Conservation (phyloP, 1,139 yeast genomes). For the Magnusiomyces fungicola region DNA sequence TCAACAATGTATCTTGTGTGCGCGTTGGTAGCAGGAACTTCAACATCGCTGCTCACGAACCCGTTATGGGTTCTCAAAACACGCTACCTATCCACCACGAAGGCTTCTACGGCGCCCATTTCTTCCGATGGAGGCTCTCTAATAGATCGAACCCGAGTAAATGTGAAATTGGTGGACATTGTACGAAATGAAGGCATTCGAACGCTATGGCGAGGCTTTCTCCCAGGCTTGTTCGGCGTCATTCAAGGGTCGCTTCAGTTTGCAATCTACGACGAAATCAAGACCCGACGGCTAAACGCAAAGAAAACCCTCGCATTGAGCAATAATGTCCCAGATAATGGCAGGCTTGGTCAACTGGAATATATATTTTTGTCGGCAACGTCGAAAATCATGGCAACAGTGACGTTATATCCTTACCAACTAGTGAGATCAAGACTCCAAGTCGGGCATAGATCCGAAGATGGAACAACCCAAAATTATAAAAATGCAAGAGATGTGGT, state of each 20-base stretch:
- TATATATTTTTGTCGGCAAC: conserved; percentile 58
- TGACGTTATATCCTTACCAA: conserved; percentile 77
- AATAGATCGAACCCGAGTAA: neutral
- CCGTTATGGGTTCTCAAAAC: conserved; percentile 94
- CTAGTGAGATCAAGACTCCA: conserved; percentile 75
- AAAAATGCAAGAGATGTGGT: conserved; percentile 14
- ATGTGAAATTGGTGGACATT: conserved; percentile 3
- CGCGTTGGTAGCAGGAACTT: conserved; percentile 62
- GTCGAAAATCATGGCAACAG: conserved; percentile 63
- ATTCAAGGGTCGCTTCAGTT: conserved; percentile 86
- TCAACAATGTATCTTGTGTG: conserved; percentile 37
- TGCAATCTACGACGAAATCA: conserved; percentile 59
- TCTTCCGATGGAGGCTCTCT: no score
- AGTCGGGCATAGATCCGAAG: conserved; percentile 31
- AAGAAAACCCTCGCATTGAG: conserved; percentile 30
- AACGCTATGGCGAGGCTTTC: conserved; percentile 76
- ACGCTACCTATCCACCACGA: conserved; percentile 54
- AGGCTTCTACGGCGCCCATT: no score
- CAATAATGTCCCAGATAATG: conserved; percentile 6
- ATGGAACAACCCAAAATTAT: conserved; percentile 9
- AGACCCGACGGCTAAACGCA: conserved; percentile 36
- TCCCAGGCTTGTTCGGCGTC: conserved; percentile 78
- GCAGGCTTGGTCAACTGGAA: conserved; percentile 29
- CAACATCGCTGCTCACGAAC: conserved; percentile 72
- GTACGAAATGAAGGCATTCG: conserved; percentile 52